These are phyloP conservation scores for Neobulgaria alba DNA, from an alignment of 2,329 filamentous ascomycete genomes.

Conservation along the genomic window DNA sequence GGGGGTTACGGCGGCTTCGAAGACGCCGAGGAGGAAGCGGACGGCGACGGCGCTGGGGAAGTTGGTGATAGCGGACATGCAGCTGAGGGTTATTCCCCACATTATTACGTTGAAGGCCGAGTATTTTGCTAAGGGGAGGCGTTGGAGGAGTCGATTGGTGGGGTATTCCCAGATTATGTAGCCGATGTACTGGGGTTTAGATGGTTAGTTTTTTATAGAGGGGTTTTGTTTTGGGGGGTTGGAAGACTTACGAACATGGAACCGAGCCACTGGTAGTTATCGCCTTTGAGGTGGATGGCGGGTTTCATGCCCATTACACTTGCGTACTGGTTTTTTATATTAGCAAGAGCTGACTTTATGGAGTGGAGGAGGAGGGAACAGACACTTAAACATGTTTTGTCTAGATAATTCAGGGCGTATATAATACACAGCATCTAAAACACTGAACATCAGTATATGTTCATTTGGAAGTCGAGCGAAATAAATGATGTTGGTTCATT, in stretches of 20 bases:
- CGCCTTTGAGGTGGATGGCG: slow-evolving; percentile 32
- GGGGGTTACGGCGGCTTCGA: slow-evolving; percentile 60
- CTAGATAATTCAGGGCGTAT: slow-evolving; percentile 49
- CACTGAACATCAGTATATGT: too few relatives aligned
- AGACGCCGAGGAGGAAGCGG: slow-evolving; percentile 59
- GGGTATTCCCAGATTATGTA: slow-evolving; percentile 26
- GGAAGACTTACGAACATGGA: too few relatives aligned
- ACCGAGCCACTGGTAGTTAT: slow-evolving; percentile 39
- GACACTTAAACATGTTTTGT: slow-evolving; percentile 39
- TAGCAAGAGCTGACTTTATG: too few relatives aligned
- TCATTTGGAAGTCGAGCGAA: too few relatives aligned
- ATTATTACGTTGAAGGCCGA: slow-evolving; percentile 51
- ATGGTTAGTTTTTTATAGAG: too few relatives aligned
- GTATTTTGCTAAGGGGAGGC: slow-evolving; percentile 55
- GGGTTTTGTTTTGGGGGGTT: too few relatives aligned
- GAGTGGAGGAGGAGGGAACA: too few relatives aligned
- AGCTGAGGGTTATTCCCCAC: slow-evolving; percentile 51
- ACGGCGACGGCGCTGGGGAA: slow-evolving; percentile 55
- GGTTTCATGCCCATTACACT: slow-evolving; percentile 40
- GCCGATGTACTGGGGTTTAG: too few relatives aligned
- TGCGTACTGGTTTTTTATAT: too few relatives aligned
- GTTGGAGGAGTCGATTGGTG: slow-evolving; percentile 34
- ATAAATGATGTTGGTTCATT: too few relatives aligned
- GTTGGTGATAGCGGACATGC: slow-evolving; percentile 53
- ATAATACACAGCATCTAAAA: slow-evolving; percentile 45